A percentile compares a stretch with the other conserved stretches of the same genome.
These are phyloP conservation scores for Lactarius indigo DNA, from an alignment of 768 basidiomycete species.

Conservation along the genomic window DNA sequence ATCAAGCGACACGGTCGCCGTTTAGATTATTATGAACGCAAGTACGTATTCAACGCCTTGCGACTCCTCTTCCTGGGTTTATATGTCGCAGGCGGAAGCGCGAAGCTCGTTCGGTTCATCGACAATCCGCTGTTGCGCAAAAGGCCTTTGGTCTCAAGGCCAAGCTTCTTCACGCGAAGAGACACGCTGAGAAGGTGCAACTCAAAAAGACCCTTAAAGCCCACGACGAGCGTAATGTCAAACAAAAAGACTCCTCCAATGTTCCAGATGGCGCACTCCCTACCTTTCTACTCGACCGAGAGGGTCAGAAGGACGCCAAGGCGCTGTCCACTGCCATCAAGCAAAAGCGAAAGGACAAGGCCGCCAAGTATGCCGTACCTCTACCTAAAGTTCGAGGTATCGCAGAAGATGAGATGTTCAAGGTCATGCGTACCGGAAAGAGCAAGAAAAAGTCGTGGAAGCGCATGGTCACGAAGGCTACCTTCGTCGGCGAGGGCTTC, in stretches of 20 bases:
- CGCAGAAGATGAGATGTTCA: conserved; percentile 99
- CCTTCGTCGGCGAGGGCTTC: conserved; percentile 97
- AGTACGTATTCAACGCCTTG: conserved; percentile 47
- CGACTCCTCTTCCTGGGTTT: conserved; percentile 10
- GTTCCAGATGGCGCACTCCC: conserved; percentile 90
- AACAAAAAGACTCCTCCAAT: conserved; percentile 80
- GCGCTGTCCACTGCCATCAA: conserved; percentile 94
- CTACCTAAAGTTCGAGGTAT: conserved; percentile 96
- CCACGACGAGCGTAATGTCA: conserved; percentile 98
- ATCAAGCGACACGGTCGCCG: conserved; percentile 96
- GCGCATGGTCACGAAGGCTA: conserved; percentile 98
- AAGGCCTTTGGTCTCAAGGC: conserved; percentile 96
- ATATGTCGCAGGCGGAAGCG: conserved; percentile 62
- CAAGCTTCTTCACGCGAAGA: conserved; percentile 94
- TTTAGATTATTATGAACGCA: conserved; percentile 93
- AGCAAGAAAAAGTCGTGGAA: conserved; percentile 97
- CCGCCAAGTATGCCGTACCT: conserved; percentile 96
- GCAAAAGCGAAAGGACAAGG: conserved; percentile 98
- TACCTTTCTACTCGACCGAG: conserved; percentile 93
- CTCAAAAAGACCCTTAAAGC: conserved; percentile 99
- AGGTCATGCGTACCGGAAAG: conserved; percentile 97
- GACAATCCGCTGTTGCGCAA: conserved; percentile 80
- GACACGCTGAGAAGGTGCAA: conserved; percentile 96
- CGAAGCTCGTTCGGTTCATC: conserved; percentile 74
- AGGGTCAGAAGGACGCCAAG: conserved; percentile 98